phyloP scores from a whole-genome alignment of 2,329 filamentous ascomycete species.

The Microdochium trichocladiopsis region DNA sequence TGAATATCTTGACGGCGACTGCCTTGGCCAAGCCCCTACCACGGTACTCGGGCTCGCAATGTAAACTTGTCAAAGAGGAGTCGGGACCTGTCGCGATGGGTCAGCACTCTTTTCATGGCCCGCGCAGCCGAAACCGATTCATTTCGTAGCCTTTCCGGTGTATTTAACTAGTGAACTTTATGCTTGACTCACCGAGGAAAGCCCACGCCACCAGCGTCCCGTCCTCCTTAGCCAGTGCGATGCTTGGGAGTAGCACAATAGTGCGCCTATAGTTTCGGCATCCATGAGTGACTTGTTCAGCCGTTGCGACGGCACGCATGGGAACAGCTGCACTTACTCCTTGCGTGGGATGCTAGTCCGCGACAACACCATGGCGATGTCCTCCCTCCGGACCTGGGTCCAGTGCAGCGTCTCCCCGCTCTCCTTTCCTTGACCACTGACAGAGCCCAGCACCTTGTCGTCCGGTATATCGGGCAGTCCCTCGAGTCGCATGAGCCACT shows the following conservation, averaged over 20 bases:
- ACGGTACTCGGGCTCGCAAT: slow-evolving; percentile 54
- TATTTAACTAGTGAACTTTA: background rate
- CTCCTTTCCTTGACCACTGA: background rate
- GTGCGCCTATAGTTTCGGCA: slow-evolving; percentile 25
- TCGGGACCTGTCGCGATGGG: slow-evolving; percentile 38
- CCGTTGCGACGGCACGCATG: too few species aligned
- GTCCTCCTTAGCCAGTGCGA: slow-evolving; percentile 35
- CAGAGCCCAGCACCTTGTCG: background rate
- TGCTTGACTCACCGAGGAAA: slow-evolving; percentile 39
- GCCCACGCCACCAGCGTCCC: slow-evolving; percentile 55
- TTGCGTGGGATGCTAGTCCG: slow-evolving; percentile 50
- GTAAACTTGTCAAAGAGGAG: slow-evolving; percentile 52
- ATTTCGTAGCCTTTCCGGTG: too few species aligned
- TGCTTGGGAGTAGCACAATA: slow-evolving; percentile 35
- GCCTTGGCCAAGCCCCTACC: slow-evolving; percentile 57
- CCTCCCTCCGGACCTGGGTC: slow-evolving; percentile 40
- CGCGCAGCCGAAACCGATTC: background rate
- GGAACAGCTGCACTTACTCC: slow-evolving; percentile 39
- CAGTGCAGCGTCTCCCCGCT: slow-evolving; percentile 43
- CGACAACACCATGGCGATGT: slow-evolving; percentile 48
- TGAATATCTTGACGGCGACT: slow-evolving; percentile 50
- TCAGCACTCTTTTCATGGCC: background rate
- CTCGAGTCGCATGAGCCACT: slow-evolving; percentile 49
- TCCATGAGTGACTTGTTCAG: too few species aligned
- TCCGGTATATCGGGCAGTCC: slow-evolving; percentile 27